A percentile compares a stretch with the other conserved stretches of the same genome.
These are phyloP conservation scores for Candida anglica DNA, from an alignment of 805 yeast genomes.

Conservation along the genomic window DNA sequence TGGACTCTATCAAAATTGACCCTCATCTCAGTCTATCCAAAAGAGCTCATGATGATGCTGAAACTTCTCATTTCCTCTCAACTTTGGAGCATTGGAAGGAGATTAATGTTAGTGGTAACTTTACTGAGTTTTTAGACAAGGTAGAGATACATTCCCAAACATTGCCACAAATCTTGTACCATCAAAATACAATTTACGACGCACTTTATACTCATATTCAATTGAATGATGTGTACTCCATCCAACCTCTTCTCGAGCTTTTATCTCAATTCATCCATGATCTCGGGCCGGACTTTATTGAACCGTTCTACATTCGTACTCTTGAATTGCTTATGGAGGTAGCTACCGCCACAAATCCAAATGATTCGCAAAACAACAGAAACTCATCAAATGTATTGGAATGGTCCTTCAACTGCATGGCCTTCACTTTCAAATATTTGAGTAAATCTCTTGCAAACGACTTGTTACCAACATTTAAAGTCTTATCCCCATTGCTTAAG, in stretches of 20 bases:
- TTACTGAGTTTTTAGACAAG: constrained; percentile 56
- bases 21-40: constrained; percentile 53
- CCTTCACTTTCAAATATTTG: constrained; percentile 85
- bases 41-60: constrained; percentile 67
- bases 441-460: constrained; percentile 61
- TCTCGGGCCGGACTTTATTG: constrained; percentile 83
- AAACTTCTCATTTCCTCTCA: constrained; percentile 72
- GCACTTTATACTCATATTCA: constrained; percentile 44
- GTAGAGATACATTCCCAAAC: constrained; percentile 58
- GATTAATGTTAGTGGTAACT: constrained; percentile 70
- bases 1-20: constrained; percentile 80
- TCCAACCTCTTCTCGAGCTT: constrained; percentile 76
- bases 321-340: constrained; percentile 49
- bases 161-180: constrained; percentile 75
- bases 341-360: constrained; percentile 32
- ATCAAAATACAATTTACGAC: constrained; percentile 56
- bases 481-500: constrained; percentile 61
- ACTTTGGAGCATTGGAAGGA: constrained; percentile 87
- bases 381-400: constrained; percentile 67
- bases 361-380: constrained; percentile 48
- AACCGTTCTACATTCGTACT: constrained; percentile 53
- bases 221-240: constrained; percentile 61
- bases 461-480: constrained; percentile 63
- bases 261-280: constrained; percentile 87
- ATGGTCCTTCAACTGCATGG: constrained; percentile 78